Evolutionary conservation across 1,284 basidiomycete genomes (phyloP), one percentile per base, ranked within the genome.

Genomic region (Abortiporus biennis): DNA sequence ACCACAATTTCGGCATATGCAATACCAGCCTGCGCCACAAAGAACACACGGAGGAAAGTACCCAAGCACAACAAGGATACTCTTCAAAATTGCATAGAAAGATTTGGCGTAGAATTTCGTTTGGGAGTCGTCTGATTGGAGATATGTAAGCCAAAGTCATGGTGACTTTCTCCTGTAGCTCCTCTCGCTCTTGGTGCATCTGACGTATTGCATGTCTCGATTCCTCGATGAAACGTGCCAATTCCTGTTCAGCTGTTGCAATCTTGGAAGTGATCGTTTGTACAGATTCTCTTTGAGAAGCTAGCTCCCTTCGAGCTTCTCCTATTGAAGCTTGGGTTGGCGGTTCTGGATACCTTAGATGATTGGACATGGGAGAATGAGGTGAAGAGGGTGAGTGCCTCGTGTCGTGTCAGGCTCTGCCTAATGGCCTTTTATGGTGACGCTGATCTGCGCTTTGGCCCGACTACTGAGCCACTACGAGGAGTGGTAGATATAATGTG

Each of bases 61-160:
- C 71, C 85, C 83, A 87, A 11, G 79, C 80, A 55, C 71, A 77
- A 54, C 76, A 80, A 6, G 80, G 72, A 54, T 79, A 68, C 41
- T 78, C 72, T 45, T 83, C 77, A 49, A 85, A 85, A 51, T 71
- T 72, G 60, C 73, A 71, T 43, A 75, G 55, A 54, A 85, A 86
- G 49, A 86, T 75, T 47, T 78, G 71, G 38, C 76, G 69, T 34
- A 85, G 66, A 15, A 87, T 61, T 50, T 86, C 84, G 25, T 71
- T 63, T 3, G 84, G 84, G 15, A 86, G 64, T 32, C 79, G 64
- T 25, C 78, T 68, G 47, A 86, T 78, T 32, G 83, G 83, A 3
- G 83, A 74, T 40, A 85, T 66, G 53, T 84, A 85, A 2, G 79
- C 79, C 53, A 69, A 59, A 1, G 68, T 65, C 25, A 64, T 62